These are phyloP conservation scores for Cutaneotrichosporon sp. DNA, from an alignment of 1,284 basidiomycete species.

Conservation along the genomic window DNA sequence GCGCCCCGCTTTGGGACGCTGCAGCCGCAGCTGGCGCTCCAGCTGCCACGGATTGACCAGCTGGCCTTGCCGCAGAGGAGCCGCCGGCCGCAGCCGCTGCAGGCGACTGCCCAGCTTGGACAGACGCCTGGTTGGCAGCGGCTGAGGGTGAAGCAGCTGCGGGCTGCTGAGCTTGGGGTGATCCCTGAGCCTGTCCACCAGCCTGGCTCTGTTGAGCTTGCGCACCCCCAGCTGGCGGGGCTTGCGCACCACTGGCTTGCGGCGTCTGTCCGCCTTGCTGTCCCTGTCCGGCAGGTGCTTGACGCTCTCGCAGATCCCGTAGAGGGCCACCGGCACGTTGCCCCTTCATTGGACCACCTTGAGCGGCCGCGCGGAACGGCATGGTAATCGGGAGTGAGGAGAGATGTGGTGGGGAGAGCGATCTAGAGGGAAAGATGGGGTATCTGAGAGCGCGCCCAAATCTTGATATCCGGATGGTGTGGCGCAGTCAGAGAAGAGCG, in stretches of 20 bases:
- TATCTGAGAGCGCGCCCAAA: not conserved
- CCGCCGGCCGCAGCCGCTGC: not conserved
- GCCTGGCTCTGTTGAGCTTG: not conserved
- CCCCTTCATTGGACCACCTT: not conserved
- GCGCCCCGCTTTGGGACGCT: not conserved
- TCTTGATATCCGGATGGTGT: not conserved
- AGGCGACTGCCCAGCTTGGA: not conserved
- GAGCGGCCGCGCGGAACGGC: not conserved
- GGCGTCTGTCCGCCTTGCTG: not conserved
- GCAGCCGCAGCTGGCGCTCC: not conserved
- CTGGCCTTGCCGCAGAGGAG: not conserved
- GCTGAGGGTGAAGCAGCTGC: not conserved
- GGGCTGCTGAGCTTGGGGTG: not conserved
- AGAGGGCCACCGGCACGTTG: not conserved
- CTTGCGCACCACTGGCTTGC: not conserved
- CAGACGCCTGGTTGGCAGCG: not conserved
- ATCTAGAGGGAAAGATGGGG: not conserved
- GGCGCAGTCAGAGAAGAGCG: not conserved
- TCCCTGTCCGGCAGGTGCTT: not conserved
- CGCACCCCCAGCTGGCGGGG: not conserved
- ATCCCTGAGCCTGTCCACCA: not conserved
- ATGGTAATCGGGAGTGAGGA: not conserved
- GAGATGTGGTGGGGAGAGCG: not conserved
- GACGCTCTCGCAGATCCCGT: not conserved
- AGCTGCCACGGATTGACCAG: not conserved